Evolutionary conservation across 1,284 basidiomycete species (phyloP), one percentile per base, ranked within the genome.

Genomic region (Athelia sp.): DNA sequence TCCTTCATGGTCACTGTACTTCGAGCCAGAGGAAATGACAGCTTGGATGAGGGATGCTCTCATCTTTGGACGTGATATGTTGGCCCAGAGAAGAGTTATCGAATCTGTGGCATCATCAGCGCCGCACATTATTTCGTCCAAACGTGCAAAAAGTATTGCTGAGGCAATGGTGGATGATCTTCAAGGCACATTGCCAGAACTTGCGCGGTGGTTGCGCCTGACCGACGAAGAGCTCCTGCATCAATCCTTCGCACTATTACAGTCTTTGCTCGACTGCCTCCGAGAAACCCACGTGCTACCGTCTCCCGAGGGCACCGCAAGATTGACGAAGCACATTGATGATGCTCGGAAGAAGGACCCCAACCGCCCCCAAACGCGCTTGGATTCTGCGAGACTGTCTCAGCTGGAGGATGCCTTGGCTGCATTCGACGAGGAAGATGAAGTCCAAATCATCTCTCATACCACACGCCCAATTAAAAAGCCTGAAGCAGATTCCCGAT

Each of bases 21-120:
- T 90, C 62, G 84, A 89, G 52, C 83, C 82, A 58, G 78, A 84
- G 24, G 82, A 85, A 48, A 96, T 98, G 93, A 79, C 88, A 21
- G 79, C 86, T 44, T 98, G 94, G 94, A 97, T 98, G 95, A 82
- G 93, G 53, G 95, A 98, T 63, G 94, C 93, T 1, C 74, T 98
- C 48, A 93, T 97, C 50, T 93, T 96, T 62, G 91, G 87, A 14
- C 73, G 88, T 56, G 87, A 93, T 58, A 78, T 96, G 71, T 71
- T 96, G 23, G 84, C 83, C 3, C 84, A 92, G 57, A 81, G 92
- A 62, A 74, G 82, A 35, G 78, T 87, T 8, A 84, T 98, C 54
- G 91, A 96, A 65, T 73, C 72, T 19, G 85, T 85, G 1, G 78
- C 83, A 3, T 53, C 73, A 62, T 74, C 54, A 52, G 62, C 44